Percentiles rank a stretch among this genome's conserved stretches.
Conservation (phyloP, 176 grass and related monocot species). For the Phragmites australis region DNA sequence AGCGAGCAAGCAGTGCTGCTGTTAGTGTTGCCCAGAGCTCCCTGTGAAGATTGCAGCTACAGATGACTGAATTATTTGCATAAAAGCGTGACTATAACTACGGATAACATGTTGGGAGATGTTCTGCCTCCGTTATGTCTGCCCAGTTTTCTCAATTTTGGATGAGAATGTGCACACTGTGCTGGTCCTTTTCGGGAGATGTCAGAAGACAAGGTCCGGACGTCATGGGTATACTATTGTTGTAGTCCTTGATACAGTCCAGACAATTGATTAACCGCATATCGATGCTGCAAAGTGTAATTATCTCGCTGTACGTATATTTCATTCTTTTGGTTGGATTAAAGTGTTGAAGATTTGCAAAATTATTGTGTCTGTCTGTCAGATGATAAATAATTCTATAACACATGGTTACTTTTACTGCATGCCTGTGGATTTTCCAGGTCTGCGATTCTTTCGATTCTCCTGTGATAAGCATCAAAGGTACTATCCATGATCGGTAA, state of each 20-base stretch:
- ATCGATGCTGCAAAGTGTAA: conserved; percentile 15
- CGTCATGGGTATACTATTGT: conserved; percentile 2
- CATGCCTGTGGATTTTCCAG: not conserved
- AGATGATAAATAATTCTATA: not conserved
- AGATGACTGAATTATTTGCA: conserved; percentile 38
- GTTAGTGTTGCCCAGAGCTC: conserved; percentile 14
- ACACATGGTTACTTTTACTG: not conserved
- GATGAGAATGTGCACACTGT: not conserved
- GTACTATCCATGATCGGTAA: no score
- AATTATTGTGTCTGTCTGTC: not conserved
- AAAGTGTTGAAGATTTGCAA: not conserved
- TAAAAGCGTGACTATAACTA: not conserved
- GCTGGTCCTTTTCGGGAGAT: conserved; percentile 20
- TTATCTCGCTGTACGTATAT: not conserved
- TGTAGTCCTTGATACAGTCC: not conserved
- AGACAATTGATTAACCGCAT: conserved; percentile 3
- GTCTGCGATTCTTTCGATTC: not conserved
- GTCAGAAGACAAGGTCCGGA: conserved; percentile 2
- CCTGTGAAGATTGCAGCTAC: conserved; percentile 1
- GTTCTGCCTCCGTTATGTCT: conserved; percentile 4
- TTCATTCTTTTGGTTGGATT: no score
- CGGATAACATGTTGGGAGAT: not conserved
- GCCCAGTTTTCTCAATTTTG: conserved; percentile 12
- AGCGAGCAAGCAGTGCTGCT: not conserved
- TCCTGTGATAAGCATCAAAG: not conserved